Evolutionary conservation across 495 filamentous ascomycete species (phyloP).

Genomic region (Platismatia glauca): DNA sequence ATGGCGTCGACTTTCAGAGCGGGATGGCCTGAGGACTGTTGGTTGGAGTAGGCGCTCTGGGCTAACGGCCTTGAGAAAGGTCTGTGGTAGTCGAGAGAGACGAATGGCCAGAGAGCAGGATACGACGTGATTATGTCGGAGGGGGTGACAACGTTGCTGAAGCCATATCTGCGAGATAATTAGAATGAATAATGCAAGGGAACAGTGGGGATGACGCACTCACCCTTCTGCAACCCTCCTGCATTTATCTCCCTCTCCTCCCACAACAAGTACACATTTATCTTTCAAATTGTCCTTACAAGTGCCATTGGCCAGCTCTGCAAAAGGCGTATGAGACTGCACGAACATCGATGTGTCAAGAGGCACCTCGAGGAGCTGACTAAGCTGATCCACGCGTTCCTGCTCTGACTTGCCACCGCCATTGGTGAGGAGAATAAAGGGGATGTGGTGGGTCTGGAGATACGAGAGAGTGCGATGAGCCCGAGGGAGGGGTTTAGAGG

Average conservation of each 20-base stretch:
- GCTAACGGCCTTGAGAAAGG: constrained; percentile 47
- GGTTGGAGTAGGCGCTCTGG: constrained; percentile 26
- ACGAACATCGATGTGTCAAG: constrained; percentile 60
- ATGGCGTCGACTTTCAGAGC: constrained; percentile 70
- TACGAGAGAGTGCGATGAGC: constrained; percentile 65
- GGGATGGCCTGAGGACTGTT: constrained; percentile 27
- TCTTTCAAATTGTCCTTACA: constrained; percentile 30
- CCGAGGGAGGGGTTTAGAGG: constrained; percentile 67
- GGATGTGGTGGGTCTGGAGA: constrained; percentile 62
- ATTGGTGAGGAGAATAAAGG: constrained; percentile 83
- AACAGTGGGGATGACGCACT: not conserved
- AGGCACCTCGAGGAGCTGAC: constrained; percentile 48
- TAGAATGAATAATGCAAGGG: not conserved
- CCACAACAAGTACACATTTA: constrained; percentile 71
- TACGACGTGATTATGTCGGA: constrained; percentile 70
- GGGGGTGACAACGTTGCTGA: constrained; percentile 73
- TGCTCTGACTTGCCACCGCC: constrained; percentile 74
- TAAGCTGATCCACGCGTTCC: constrained; percentile 62
- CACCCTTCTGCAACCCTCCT: constrained; percentile 61
- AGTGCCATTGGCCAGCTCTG: constrained; percentile 38
- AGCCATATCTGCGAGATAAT: constrained; percentile 55
- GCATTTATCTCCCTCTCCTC: constrained; percentile 69
- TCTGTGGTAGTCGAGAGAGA: constrained; percentile 52
- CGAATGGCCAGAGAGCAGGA: constrained; percentile 75
- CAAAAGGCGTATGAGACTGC: constrained; percentile 80